Percentiles rank a stretch among this genome's conserved stretches.
Evolutionary conservation across 1,139 yeast genomes (phyloP).

Genomic region (Eremothecium coryli): DNA sequence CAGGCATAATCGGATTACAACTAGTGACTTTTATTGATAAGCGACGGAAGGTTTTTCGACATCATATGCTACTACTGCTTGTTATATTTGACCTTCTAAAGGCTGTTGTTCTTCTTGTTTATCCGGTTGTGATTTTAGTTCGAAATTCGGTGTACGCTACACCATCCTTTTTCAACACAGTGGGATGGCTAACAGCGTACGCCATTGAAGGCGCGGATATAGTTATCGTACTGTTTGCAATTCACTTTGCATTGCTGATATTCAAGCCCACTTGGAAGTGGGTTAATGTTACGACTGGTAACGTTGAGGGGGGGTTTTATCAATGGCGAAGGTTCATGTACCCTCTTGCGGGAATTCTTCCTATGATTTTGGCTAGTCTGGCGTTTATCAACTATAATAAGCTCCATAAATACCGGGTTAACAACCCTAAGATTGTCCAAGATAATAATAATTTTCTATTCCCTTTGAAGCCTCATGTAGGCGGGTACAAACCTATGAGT

Average conservation of each 20-base stretch:
- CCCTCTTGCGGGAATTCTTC: conserved; percentile 49
- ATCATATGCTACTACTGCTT: conserved; percentile 59
- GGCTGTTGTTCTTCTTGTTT: conserved; percentile 59
- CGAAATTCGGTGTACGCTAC: conserved; percentile 44
- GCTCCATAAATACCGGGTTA: conserved; percentile 12
- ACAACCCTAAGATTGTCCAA: conserved; percentile 15
- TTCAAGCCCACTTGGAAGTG: conserved; percentile 52
- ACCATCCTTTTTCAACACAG: conserved; percentile 53
- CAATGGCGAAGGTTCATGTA: conserved; percentile 52
- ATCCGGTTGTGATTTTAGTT: conserved; percentile 46
- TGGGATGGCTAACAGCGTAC: conserved; percentile 78
- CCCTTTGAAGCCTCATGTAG: conserved; percentile 20
- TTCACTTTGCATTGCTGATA: conserved; percentile 70
- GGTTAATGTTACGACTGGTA: conserved; percentile 34
- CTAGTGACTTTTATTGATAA: conserved; percentile 54
- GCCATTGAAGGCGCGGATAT: conserved; percentile 84
- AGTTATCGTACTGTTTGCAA: conserved; percentile 73
- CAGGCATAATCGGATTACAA: conserved; percentile 48
- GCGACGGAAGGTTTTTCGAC: conserved; percentile 54
- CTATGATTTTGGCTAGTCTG: conserved; percentile 60
- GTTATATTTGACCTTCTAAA: conserved; percentile 66
- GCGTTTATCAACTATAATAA: conserved; percentile 46
- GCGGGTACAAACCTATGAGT: conserved; percentile 53
- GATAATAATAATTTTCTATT: conserved; percentile 22
- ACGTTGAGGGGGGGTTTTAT: conserved; percentile 69